Evolutionary conservation across 495 filamentous ascomycete genomes (phyloP), one percentile per base, ranked within the genome.

Genomic region (Aspergillus coremiiformis): DNA sequence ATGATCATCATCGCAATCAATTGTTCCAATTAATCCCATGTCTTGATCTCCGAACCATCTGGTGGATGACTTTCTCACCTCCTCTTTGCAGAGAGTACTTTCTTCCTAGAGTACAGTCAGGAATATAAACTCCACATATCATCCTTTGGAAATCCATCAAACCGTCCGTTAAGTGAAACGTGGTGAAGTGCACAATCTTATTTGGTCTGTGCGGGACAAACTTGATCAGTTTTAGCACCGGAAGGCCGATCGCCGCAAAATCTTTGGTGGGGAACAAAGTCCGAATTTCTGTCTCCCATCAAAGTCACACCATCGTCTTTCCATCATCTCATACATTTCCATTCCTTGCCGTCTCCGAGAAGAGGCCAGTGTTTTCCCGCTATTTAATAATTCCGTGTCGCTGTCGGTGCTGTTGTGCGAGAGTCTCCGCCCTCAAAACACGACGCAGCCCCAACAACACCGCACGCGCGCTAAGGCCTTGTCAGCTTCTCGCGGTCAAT

Each of bases 241-340:
- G 47, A 30, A 41, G 60, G 54, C 60, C 60, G 60, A 63, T 63
- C 60, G 54, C 49, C 55, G 58, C 53, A 55, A 50, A 59, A 51
- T 56, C 54, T 54, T 49, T 57, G 53, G 57, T 60, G 57, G 61
- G 61, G 61, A 63, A 53, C 27, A 30, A 29, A 47, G 37, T 54
- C 53, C 20, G 44, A 54, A 47, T 55, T 61, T 57, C 52, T 57
- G 22, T 39, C 44, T 35, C 27, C 27, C 27, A 30, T 30, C 27
- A 30, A 3, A 50, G 35, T 56, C 55, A 50, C 37, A 70, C 22
- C 58, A 50, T 21, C 66, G 63, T 9, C 64, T 54, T 30, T 53
- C n/a, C 47, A 22, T 70, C 67, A 26, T 42, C n/a, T 21, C 20
- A 24, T 35, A 17, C 21, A 24, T 12, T 39, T 37, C 32, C n/a